phyloP scores from a whole-genome alignment of 768 basidiomycete genomes.

The Naematelia aurantialba region DNA sequence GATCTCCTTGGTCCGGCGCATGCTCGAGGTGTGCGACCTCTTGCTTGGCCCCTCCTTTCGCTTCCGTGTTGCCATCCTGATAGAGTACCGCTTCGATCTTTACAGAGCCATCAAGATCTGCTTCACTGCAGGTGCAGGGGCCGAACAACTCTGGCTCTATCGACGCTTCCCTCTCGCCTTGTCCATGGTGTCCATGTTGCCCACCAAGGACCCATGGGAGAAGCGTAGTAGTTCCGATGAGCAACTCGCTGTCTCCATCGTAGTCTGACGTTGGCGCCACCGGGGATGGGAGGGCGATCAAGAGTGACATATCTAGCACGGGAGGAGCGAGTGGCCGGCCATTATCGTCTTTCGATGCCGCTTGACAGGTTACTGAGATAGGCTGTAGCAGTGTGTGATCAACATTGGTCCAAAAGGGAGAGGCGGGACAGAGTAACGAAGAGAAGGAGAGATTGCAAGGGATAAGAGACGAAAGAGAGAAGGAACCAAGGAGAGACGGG shows the following conservation, averaged over 20 bases:
- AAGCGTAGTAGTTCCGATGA: conserved; percentile 12
- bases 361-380: conserved; percentile 2
- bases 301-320: conserved; percentile 9
- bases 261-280: not conserved
- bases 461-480: no score
- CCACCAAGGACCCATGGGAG: not conserved
- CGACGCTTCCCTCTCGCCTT: no score
- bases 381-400: no score
- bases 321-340: conserved; percentile 5
- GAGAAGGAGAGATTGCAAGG: no score
- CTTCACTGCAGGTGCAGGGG: no score
- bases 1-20: conserved; percentile 1
- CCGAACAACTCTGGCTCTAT: no score
- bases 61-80: not conserved
- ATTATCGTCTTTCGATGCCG: not conserved
- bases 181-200: no score
- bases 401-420: no score
- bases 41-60: conserved; percentile 1
- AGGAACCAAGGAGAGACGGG: no score
- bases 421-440: no score
- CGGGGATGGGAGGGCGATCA: conserved; percentile 11
- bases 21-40: not conserved
- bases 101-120: no score
- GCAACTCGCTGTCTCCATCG: conserved; percentile 11
- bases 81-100: no score